Evolutionary conservation across 2,329 filamentous ascomycete genomes (phyloP).

Genomic region (Ceratocystis diversiconidia): DNA sequence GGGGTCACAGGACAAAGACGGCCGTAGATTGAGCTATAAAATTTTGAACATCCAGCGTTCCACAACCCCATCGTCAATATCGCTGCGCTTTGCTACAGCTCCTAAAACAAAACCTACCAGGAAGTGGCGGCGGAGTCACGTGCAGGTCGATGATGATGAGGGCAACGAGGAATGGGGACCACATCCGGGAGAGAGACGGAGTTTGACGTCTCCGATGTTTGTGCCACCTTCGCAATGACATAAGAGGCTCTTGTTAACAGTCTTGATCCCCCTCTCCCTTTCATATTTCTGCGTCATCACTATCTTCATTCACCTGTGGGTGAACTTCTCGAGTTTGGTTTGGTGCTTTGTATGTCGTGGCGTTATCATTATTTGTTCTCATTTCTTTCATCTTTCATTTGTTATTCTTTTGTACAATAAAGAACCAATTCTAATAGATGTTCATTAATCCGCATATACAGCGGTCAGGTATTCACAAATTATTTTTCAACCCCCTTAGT

Average conservation of each 20-base stretch:
- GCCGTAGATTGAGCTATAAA: conserved; percentile 16
- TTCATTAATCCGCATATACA: neutral
- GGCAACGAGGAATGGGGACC: conserved; percentile 11
- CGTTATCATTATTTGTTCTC: neutral
- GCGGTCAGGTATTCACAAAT: neutral
- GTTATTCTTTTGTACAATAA: neutral
- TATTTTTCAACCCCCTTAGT: neutral
- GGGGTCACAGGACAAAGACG: conserved; percentile 4
- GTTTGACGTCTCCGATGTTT: conserved; percentile 10
- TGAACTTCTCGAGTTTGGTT: neutral
- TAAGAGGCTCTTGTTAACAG: neutral
- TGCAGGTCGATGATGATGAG: neutral
- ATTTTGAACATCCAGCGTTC: conserved; percentile 14
- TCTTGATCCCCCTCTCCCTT: neutral
- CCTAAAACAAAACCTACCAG: conserved; percentile 8
- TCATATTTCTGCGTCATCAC: neutral
- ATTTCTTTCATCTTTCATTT: neutral
- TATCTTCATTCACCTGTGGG: neutral
- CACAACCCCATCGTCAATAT: conserved; percentile 15
- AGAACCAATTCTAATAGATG: neutral
- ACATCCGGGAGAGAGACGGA: conserved; percentile 14
- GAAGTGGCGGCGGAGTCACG: neutral
- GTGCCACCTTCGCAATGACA: neutral
- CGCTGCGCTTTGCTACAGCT: conserved; percentile 15
- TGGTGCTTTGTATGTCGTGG: neutral